Conservation (phyloP, 495 filamentous ascomycete genomes). For the Eremomyces bilateralis region DNA sequence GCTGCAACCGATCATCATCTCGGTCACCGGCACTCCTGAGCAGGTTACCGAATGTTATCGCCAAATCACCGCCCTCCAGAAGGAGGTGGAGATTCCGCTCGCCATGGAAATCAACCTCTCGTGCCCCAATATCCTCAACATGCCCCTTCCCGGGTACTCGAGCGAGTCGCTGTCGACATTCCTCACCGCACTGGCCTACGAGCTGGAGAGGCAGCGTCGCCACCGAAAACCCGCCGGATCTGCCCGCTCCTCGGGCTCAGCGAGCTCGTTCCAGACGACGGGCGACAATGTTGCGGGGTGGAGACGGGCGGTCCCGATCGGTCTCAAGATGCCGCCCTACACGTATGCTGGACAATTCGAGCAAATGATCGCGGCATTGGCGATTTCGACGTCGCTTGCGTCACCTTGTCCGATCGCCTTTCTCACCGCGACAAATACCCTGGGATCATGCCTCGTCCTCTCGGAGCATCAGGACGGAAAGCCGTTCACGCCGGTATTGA, state of each 20-base stretch:
- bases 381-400: constrained; percentile 10
- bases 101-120: constrained; percentile 51
- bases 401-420: constrained; percentile 28
- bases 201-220: too few relatives aligned
- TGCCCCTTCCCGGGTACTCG: constrained; percentile 46
- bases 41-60: constrained; percentile 28
- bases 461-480: constrained; percentile 2
- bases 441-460: constrained; percentile 41
- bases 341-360: constrained; percentile 39
- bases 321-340: constrained; percentile 52
- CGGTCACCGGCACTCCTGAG: constrained; percentile 35
- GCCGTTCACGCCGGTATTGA: constrained; percentile 12
- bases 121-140: constrained; percentile 46
- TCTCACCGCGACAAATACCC: constrained; percentile 50
- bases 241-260: not conserved
- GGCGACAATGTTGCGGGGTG: not conserved
- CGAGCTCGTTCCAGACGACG: not conserved
- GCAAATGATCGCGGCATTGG: constrained; percentile 27
- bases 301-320: constrained; percentile 23
- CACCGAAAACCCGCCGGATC: constrained; percentile 3
- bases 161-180: constrained; percentile 24
- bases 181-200: constrained; percentile 19
- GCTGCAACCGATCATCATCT: constrained; percentile 44
- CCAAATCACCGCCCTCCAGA: constrained; percentile 9
- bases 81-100: constrained; percentile 20